Conservation (phyloP, 2,329 filamentous ascomycete species). For the Phaeosphaeriaceae sp. region DNA sequence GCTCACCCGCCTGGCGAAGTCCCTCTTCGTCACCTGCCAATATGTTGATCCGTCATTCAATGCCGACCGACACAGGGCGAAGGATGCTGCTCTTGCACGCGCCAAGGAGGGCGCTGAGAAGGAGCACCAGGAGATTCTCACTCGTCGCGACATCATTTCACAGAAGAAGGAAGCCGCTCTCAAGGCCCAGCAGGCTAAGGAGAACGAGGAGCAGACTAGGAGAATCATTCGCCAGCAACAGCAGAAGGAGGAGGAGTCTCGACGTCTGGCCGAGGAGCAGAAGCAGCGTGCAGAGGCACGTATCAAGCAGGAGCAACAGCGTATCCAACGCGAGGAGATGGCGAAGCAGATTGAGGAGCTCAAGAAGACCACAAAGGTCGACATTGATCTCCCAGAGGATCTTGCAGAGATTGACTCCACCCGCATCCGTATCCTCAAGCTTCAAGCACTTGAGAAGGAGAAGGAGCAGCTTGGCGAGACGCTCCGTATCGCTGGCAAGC, state of each 20-base stretch:
- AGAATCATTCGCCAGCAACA: slow-evolving; percentile 88
- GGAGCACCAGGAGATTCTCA: slow-evolving; percentile 85
- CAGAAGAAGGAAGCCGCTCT: slow-evolving; percentile 97
- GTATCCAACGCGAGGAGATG: slow-evolving; percentile 59
- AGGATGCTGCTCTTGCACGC: slow-evolving; percentile 78
- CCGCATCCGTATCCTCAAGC: slow-evolving; percentile 90
- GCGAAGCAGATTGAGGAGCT: slow-evolving; percentile 95
- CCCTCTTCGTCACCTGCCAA: slow-evolving; percentile 90
- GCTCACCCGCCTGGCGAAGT: slow-evolving; percentile 87
- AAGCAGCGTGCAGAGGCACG: slow-evolving; percentile 89
- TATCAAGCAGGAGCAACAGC: slow-evolving; percentile 65
- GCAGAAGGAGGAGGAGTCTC: slow-evolving; percentile 86
- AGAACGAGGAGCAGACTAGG: slow-evolving; percentile 89
- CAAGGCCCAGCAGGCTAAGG: slow-evolving; percentile 83
- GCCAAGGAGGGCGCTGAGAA: slow-evolving; percentile 88
- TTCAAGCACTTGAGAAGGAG: slow-evolving; percentile 94
- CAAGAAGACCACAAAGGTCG: slow-evolving; percentile 87
- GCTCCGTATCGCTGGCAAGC: slow-evolving; percentile 89
- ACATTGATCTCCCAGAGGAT: slow-evolving; percentile 82
- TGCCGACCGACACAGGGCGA: slow-evolving; percentile 78
- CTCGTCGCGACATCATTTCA: slow-evolving; percentile 88
- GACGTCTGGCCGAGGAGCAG: slow-evolving; percentile 89
- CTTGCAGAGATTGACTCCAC: slow-evolving; percentile 67
- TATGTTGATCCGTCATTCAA: slow-evolving; percentile 93
- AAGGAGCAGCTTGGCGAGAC: slow-evolving; percentile 96